phyloP scores from a whole-genome alignment of 2,329 filamentous ascomycete species.

The Fusarium newnesense region DNA sequence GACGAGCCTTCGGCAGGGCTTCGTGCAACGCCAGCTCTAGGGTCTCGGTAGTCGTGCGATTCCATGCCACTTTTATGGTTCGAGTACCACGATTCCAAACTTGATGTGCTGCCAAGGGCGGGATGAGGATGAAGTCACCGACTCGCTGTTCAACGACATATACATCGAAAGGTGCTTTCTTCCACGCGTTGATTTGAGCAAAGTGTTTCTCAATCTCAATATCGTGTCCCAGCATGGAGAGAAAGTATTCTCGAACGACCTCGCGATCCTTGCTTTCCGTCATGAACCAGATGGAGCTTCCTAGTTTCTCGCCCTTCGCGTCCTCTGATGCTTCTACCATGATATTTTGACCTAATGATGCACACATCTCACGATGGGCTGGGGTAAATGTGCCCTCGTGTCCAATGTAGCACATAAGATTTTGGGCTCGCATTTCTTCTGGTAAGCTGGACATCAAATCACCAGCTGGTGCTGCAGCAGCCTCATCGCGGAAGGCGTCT shows the following conservation, averaged over 20 bases:
- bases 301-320: conserved; percentile 79
- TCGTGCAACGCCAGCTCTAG: conserved; percentile 87
- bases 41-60: conserved; percentile 91
- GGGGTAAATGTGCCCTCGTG: conserved; percentile 98
- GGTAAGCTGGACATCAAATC: conserved; percentile 96
- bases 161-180: conserved; percentile 90
- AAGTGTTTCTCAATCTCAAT: conserved; percentile 98
- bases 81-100: conserved; percentile 97
- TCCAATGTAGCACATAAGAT: conserved; percentile 98
- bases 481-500: conserved; percentile 59
- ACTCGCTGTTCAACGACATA: conserved; percentile 91
- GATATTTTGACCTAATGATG: conserved; percentile 93
- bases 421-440: conserved; percentile 87
- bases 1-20: conserved; percentile 85
- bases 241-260: conserved; percentile 91
- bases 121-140: conserved; percentile 93
- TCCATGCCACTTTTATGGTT: conserved; percentile 99
- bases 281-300: conserved; percentile 99
- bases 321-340: conserved; percentile 91
- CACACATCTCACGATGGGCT: conserved; percentile 97
- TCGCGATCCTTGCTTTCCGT: conserved; percentile 93
- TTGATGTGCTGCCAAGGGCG: conserved; percentile 92
- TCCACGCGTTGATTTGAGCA: conserved; percentile 95
- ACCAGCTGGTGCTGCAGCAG: conserved; percentile 77
- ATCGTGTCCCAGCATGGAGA: conserved; percentile 92